A percentile compares a stretch with the other conserved stretches of the same genome.
Conservation (phyloP, 805 yeast genomes). For the Candida manassasensis region DNA sequence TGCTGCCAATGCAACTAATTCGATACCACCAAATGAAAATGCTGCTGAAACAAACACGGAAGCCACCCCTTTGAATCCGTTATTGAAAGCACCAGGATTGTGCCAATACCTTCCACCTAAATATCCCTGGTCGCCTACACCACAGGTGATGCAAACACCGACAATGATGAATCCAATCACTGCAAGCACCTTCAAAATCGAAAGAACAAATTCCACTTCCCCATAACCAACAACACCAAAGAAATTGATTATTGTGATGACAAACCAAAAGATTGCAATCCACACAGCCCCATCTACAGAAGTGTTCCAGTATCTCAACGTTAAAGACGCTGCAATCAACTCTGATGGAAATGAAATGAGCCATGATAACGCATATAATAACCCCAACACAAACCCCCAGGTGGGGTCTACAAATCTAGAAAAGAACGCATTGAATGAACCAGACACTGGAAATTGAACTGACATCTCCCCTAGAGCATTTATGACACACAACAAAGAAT, state of each 20-base stretch:
- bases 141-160: constrained; percentile 31
- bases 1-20: constrained; percentile 34
- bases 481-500: constrained; percentile 52
- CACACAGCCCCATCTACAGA: constrained; percentile 31
- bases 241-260: constrained; percentile 24
- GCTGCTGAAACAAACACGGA: constrained; percentile 31
- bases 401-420: constrained; percentile 32
- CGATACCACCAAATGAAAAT: constrained; percentile 33
- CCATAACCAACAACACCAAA: constrained; percentile 36
- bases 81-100: constrained; percentile 29
- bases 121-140: constrained; percentile 32
- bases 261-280: constrained; percentile 30
- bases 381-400: constrained; percentile 34
- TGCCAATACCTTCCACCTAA: constrained; percentile 32
- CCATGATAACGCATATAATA: constrained; percentile 34
- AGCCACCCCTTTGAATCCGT: constrained; percentile 37
- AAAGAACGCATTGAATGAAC: constrained; percentile 34
- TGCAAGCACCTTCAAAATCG: constrained; percentile 31
- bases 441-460: constrained; percentile 38
- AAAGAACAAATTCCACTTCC: constrained; percentile 30
- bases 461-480: constrained; percentile 63
- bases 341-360: constrained; percentile 32
- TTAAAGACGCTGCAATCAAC: constrained; percentile 33
- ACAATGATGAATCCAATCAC: constrained; percentile 31
- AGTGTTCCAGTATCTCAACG: constrained; percentile 30